A percentile compares a stretch with the other conserved stretches of the same genome.
Conservation (phyloP, 352 stramenopile species). For the Globisporangium solare region DNA sequence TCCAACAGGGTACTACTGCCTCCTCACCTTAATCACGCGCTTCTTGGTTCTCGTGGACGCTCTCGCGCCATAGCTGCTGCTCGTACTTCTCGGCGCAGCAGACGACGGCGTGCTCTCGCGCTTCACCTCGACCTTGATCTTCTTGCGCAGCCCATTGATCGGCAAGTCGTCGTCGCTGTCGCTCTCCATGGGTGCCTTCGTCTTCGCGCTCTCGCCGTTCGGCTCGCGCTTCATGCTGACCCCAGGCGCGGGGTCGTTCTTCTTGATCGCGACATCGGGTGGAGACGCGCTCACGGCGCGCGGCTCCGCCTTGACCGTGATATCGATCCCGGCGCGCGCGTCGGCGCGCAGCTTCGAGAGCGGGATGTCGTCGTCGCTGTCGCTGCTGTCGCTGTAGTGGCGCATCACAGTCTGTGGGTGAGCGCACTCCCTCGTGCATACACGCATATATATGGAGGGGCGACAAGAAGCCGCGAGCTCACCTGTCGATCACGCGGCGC, state of each 20-base stretch:
- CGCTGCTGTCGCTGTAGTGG: slow-evolving; percentile 31
- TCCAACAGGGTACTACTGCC: slow-evolving; percentile 11
- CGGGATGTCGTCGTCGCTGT: slow-evolving; percentile 79
- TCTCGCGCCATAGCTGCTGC: slow-evolving; percentile 3
- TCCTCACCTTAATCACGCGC: slow-evolving; percentile 56
- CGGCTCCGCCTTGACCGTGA: slow-evolving; percentile 20
- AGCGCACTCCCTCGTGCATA: not conserved
- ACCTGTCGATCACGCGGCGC: slow-evolving; percentile 44
- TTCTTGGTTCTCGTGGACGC: slow-evolving; percentile 40
- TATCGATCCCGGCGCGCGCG: slow-evolving; percentile 17
- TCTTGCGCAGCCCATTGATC: slow-evolving; percentile 64
- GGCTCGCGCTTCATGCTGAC: slow-evolving; percentile 19
- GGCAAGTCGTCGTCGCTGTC: slow-evolving; percentile 74
- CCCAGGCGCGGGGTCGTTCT: not conserved
- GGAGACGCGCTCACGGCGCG: slow-evolving; percentile 13
- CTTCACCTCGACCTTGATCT: slow-evolving; percentile 46
- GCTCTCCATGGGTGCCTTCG: slow-evolving; percentile 28
- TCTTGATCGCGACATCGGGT: slow-evolving; percentile 10
- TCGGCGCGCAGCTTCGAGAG: slow-evolving; percentile 54
- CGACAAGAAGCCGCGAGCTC: not conserved
- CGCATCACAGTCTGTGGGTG: not conserved
- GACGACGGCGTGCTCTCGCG: not conserved
- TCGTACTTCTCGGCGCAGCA: slow-evolving; percentile 15
- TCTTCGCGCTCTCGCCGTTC: slow-evolving; percentile 14
- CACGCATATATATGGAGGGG: not conserved